Evolutionary conservation across 768 basidiomycete species (phyloP).

Genomic region (Auriscalpium microsporum): DNA sequence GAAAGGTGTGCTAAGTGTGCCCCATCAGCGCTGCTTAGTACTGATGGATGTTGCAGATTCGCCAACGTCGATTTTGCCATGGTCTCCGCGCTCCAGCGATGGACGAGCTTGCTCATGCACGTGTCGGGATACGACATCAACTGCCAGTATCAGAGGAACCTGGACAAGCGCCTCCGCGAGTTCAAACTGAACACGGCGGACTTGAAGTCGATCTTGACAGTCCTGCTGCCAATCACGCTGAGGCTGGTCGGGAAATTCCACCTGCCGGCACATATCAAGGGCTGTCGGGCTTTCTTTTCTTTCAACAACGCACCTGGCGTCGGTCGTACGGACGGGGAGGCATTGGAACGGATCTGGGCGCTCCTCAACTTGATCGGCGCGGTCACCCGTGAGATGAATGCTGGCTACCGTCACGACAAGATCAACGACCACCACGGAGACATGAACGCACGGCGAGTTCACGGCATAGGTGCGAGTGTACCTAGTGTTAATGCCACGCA

Average conservation of each 20-base stretch:
- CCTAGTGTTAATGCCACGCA: no score
- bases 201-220: background rate
- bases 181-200: background rate
- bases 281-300: background rate
- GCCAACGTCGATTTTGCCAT: background rate
- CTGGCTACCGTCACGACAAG: constrained; percentile 8
- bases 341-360: constrained; percentile 11
- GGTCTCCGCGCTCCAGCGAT: background rate
- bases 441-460: background rate
- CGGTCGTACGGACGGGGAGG: constrained; percentile 4
- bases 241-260: constrained; percentile 8
- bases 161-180: background rate
- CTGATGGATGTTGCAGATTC: background rate
- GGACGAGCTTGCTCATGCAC: background rate
- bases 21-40: no score
- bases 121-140: background rate
- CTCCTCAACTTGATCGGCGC: constrained; percentile 1
- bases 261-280: constrained; percentile 1
- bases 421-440: background rate
- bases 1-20: no score
- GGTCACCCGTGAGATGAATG: constrained; percentile 10
- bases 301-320: constrained; percentile 10
- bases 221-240: background rate
- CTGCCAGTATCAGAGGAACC: background rate
- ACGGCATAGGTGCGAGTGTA: constrained; percentile 9